These are phyloP conservation scores for Macadamia integrifolia DNA, from an alignment of 164 flowering plant species.

Conservation along the genomic window DNA sequence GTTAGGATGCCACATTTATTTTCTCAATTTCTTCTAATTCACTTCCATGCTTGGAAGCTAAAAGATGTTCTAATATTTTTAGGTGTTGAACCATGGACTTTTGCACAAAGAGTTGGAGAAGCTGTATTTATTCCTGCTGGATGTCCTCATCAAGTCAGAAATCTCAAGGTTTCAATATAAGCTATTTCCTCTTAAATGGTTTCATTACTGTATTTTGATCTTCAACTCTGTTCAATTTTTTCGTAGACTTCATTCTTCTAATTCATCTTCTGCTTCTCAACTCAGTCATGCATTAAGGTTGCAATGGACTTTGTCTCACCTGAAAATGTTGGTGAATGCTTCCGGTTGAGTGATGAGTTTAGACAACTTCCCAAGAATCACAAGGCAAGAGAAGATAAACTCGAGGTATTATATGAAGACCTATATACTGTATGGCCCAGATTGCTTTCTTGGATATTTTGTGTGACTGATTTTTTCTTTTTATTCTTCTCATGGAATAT, in stretches of 20 bases:
- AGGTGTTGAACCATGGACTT: constrained; percentile 60
- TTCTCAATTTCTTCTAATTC: too few species aligned
- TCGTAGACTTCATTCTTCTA: neutral
- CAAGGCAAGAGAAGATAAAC: constrained; percentile 16
- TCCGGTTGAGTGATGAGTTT: constrained; percentile 16
- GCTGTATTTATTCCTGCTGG: constrained; percentile 55
- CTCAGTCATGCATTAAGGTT: constrained; percentile 22
- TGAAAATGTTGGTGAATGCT: constrained; percentile 20
- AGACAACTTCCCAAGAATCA: constrained; percentile 19
- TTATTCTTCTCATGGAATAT: neutral
- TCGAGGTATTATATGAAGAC: neutral
- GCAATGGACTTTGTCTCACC: constrained; percentile 25
- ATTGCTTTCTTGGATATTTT: too few species aligned
- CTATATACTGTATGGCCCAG: too few species aligned
- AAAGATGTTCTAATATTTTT: neutral
- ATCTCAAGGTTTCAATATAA: constrained; percentile 30
- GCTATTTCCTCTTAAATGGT: too few species aligned
- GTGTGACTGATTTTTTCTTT: too few species aligned
- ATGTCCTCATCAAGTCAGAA: constrained; percentile 55
- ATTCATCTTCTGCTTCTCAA: neutral
- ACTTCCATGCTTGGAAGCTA: too few species aligned
- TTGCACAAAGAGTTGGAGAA: constrained; percentile 46
- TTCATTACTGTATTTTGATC: too few species aligned
- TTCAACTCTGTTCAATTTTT: too few species aligned
- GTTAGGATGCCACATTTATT: constrained; percentile 11